Evolutionary conservation across 768 basidiomycete species (phyloP), one percentile per base, ranked within the genome.

Genomic region (Macrocybe gigantea): DNA sequence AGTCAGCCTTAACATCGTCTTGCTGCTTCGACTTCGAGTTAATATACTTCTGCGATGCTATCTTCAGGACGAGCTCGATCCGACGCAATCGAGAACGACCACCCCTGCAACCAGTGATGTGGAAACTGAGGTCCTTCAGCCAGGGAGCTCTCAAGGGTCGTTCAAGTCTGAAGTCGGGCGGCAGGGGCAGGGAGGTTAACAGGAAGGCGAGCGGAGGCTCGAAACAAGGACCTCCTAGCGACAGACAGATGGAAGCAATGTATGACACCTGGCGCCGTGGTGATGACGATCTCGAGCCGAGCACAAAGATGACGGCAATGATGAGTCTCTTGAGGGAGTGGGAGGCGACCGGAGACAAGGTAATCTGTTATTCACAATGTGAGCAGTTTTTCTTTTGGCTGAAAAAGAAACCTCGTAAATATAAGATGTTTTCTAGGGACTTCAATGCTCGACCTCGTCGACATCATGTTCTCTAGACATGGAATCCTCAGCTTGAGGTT

Each of bases 281-380:
- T 22, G 81, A 81, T 52, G 75, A 78, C 50, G 75, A 80, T 59
- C 57, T 85, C 51, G 81, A 84, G 59, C 72, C 82, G 6, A 83
- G 81, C 58, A 69, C 82, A 7, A 87, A 86, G 70, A 87, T 87
- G 83, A 41, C 75, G 15, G 71, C 70, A 30, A 61, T 83, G 55
- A 62, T 88, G 13, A 61, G 71, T 1, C 66, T 78, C 40, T 65
- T 91, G 53, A 74, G 78, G 55, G 68, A 81, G 48, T 81, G 78
- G 77, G 78, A 81, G 10, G 52, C 56, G 7, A 71, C 68, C 5
- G 82, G 81, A 0, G 85, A 87, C 59, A 87, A 87, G 70, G 78
- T 77, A 4, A 85, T 87, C 33, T 70, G 75, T 37, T 87, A 81
- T 61, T 84, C 82, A 5, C 85, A 87, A 60, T 87, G 83, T 83